Base-by-base conservation (phyloP, 78 protist genomes). In the Dictyostelium citrinum region DNA sequence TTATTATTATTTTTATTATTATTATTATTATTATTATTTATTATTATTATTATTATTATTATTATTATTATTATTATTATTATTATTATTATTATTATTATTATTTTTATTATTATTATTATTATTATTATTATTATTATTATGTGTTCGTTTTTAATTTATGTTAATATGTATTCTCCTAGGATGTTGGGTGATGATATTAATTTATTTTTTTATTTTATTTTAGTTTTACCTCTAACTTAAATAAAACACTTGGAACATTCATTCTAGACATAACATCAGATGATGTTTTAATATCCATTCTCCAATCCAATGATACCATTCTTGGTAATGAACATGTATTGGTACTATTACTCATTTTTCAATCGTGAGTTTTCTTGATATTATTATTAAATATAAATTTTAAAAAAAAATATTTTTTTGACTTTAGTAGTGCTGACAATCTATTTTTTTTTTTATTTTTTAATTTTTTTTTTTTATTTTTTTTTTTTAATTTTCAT, bases 271-370 rank as follows among this genome's bases (percentile, higher is more conserved):
- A 31, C 39, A 84, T 22, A 5, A 68, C 37, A 58, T 93, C 94
- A 7, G 96, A 90, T 51, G 96, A 61, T 4, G 95, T 91, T 82
- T 90, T 96, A 46, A 96, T 61, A 88, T 96, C 96, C 60, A 96
- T 79, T 43, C 96, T 81, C 97, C 97, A 96, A 85, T 96, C 96
- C 2, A 90, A 6, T 7, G 61, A 77, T 20, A 72, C 72, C 77
- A 96, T 90, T 27, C 70, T 29, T 51, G 97, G 96, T 39, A 96
- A 72, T 11, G 97, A 90, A 27, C 67, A 72, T 78, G 93, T 67
- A n/a, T 72, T 16, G 1, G 70, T 74, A 43, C 5, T 27, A 16
- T 76, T 74, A 61, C 91, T 70, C 80, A 35, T 84, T 55, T n/a
- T n/a, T n/a, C n/a, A n/a, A n/a, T n/a, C n/a, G n/a, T n/a, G n/a